These are phyloP conservation scores for Xylariales sp. DNA, from an alignment of 2,329 filamentous ascomycete species.

Conservation along the genomic window DNA sequence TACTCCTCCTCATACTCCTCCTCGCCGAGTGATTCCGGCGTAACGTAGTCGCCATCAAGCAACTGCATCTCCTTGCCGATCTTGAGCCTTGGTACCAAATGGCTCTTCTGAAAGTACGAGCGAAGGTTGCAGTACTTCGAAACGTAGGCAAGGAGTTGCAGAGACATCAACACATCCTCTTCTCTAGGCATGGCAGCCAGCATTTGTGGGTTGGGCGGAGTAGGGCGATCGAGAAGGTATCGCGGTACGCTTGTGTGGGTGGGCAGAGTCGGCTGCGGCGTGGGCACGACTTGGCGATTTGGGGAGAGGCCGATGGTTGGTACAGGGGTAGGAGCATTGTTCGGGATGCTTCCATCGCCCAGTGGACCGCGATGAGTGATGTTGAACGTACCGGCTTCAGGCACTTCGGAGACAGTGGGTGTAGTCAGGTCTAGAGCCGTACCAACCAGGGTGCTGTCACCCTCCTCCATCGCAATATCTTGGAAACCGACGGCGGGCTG, in stretches of 20 bases:
- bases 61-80: constrained; percentile 81
- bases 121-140: constrained; percentile 97
- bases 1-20: constrained; percentile 80
- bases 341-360: constrained; percentile 81
- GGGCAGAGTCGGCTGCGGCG: constrained; percentile 70
- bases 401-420: constrained; percentile 76
- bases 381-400: constrained; percentile 87
- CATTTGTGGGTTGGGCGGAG: constrained; percentile 67
- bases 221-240: constrained; percentile 71
- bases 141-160: constrained; percentile 94
- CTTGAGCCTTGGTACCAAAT: constrained; percentile 86
- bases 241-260: constrained; percentile 66
- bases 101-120: constrained; percentile 91
- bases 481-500: constrained; percentile 81
- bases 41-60: constrained; percentile 65
- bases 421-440: constrained; percentile 71
- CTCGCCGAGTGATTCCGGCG: constrained; percentile 30
- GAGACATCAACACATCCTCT: constrained; percentile 96
- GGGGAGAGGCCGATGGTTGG: constrained; percentile 70
- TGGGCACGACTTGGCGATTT: constrained; percentile 64
- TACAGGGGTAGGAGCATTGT: constrained; percentile 61
- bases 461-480: constrained; percentile 74
- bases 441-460: constrained; percentile 72
- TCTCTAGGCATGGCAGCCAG: constrained; percentile 91
- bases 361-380: constrained; percentile 82